Evolutionary conservation across 2,329 filamentous ascomycete genomes (phyloP), one percentile per base, ranked within the genome.

Genomic region (Didymella glomerata): DNA sequence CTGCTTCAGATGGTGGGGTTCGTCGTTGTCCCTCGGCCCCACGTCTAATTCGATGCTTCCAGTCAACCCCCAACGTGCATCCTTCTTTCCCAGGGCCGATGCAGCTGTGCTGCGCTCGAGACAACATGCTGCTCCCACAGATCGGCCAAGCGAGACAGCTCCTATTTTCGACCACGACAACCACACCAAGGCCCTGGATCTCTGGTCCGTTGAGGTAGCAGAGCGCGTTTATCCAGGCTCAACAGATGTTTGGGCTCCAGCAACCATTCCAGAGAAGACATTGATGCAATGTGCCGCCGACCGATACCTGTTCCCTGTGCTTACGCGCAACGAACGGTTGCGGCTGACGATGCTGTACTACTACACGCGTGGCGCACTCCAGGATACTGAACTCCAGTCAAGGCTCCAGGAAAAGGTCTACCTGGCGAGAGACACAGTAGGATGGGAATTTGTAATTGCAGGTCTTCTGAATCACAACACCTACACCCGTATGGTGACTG

Each of bases 361-460:
- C 54, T 81, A 82, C 32, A 80, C 79, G 1, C 70, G 72, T 27
- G 75, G 75, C 4, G 69, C 80, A 9, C 63, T 78, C 11, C 65
- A 78, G 8, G 78, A 83, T 51, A 61, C 61, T 7, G 79, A 81
- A 34, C 69, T 82, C 34, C 67, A 82, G 16, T 73, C 72, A 2
- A 73, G 76, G 0, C 62, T 83, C 3, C 79, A 81, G 25, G 78
- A 81, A 25, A 81, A 81, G 58, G 73, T 79, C 0, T 67, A 72
- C 16, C 67, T 83, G 2, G 79, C 77, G 0, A 70, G 77, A 24
- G 76, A 81, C 22, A 77, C 77, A 0, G 75, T 78, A 5, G 79
- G 74, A 8, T 83, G 81, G 80, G 80, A 83, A 9, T 80, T 76
- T 53, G 80, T 75, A n/a, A 77, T 82, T 18, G 71, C 81, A 6